A percentile compares a stretch with the other conserved stretches of the same genome.
phyloP scores from a whole-genome alignment of 306 rosid species.

The Quercus dentata region DNA sequence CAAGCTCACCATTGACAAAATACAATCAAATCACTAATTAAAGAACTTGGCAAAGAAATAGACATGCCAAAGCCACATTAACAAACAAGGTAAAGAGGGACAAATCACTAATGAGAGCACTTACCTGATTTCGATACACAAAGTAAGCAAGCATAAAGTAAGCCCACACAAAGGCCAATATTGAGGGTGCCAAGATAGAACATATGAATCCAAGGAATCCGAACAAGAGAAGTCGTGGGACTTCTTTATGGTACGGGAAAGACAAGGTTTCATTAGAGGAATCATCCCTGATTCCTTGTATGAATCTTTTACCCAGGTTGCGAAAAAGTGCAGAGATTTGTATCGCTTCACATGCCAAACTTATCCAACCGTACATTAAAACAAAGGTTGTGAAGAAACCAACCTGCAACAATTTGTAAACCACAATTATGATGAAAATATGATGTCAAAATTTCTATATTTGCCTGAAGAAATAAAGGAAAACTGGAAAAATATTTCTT shows the following conservation, averaged over 20 bases:
- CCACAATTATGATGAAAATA: neutral
- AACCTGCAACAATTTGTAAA: constrained; percentile 44
- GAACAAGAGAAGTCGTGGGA: constrained; percentile 78
- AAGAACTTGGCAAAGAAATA: neutral
- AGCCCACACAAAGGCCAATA: constrained; percentile 73
- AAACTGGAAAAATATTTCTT: neutral
- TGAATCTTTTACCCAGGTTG: constrained; percentile 45
- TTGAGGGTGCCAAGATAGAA: constrained; percentile 80
- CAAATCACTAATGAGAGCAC: constrained; percentile 11
- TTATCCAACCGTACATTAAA: constrained; percentile 93
- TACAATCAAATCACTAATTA: neutral
- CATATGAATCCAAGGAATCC: constrained; percentile 87
- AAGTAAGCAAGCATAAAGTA: constrained; percentile 83
- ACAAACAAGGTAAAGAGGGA: constrained; percentile 7
- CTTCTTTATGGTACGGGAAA: constrained; percentile 91
- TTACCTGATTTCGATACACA: constrained; percentile 88
- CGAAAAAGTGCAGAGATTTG: constrained; percentile 63
- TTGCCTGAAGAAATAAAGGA: neutral
- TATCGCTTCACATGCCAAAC: constrained; percentile 78
- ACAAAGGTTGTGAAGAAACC: constrained; percentile 85
- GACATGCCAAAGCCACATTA: neutral
- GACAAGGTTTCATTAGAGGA: constrained; percentile 25
- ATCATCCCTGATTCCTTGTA: constrained; percentile 51
- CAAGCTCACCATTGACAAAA: neutral
- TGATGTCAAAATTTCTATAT: neutral